These are phyloP conservation scores for Ceratocystis colombiana DNA, from an alignment of 2,329 filamentous ascomycete genomes.

Conservation along the genomic window DNA sequence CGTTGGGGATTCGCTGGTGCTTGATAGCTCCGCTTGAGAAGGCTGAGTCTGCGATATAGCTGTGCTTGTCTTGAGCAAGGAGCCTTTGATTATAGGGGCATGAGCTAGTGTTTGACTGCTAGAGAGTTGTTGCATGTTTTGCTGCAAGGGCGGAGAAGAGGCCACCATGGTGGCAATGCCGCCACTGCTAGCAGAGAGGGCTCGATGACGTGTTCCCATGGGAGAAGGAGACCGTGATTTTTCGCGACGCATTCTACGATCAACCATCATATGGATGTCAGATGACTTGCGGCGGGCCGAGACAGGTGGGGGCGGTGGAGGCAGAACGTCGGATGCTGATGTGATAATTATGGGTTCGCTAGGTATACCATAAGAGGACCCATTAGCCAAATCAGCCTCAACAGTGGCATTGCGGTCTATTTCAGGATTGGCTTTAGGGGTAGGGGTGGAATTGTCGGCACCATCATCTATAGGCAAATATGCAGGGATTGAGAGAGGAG, in stretches of 20 bases:
- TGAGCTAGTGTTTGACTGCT: constrained; percentile 31
- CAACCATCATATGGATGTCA: constrained; percentile 45
- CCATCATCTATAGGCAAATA: constrained; percentile 25
- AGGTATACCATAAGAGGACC: neutral
- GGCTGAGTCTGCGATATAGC: constrained; percentile 26
- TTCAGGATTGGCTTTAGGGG: constrained; percentile 13
- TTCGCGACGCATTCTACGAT: constrained; percentile 43
- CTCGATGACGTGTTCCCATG: constrained; percentile 32
- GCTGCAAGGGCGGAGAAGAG: constrained; percentile 30
- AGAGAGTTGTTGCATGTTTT: constrained; percentile 28
- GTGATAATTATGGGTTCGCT: constrained; percentile 10
- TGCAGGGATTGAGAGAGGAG: constrained; percentile 26
- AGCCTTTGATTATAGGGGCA: constrained; percentile 44
- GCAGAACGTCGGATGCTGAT: constrained; percentile 26
- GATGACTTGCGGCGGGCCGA: constrained; percentile 34
- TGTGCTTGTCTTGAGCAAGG: constrained; percentile 34
- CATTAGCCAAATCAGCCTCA: neutral
- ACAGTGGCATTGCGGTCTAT: neutral
- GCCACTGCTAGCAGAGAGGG: constrained; percentile 34
- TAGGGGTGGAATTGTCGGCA: constrained; percentile 1
- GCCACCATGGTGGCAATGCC: constrained; percentile 35
- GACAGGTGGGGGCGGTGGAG: constrained; percentile 29
- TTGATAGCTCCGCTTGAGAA: neutral
- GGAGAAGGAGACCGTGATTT: constrained; percentile 47
- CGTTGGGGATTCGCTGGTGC: neutral